Evolutionary conservation across 441 rosid genomes (phyloP).

Genomic region (Lepidium campestre): DNA sequence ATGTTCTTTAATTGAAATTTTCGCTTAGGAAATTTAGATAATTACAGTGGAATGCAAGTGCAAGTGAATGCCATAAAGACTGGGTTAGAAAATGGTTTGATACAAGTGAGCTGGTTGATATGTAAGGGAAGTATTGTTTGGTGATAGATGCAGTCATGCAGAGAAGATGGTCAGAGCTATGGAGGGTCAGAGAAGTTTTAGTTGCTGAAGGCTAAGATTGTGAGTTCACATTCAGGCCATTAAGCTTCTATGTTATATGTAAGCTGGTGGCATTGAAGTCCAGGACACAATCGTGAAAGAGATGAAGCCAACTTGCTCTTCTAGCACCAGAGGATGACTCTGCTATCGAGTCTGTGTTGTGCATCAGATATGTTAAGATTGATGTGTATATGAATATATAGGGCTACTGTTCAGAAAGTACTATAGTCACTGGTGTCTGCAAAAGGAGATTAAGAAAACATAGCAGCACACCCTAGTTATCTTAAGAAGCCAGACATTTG

Average conservation of each 20-base stretch:
- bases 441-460: conserved; percentile 5
- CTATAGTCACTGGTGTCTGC: background rate
- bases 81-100: conserved; percentile 34
- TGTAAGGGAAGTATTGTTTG: conserved; percentile 43
- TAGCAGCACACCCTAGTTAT: background rate
- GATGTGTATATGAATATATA: background rate
- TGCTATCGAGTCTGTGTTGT: background rate
- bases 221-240: conserved; percentile 34
- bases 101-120: conserved; percentile 39
- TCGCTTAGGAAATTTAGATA: background rate
- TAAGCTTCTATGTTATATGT: conserved; percentile 47
- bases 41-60: background rate
- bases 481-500: background rate
- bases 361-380: background rate
- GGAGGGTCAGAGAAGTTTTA: conserved; percentile 16
- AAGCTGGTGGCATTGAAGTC: conserved; percentile 32
- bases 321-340: too few relatives aligned
- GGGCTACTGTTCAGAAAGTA: background rate
- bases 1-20: background rate
- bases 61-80: conserved; percentile 42
- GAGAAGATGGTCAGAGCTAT: conserved; percentile 32
- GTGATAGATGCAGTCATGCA: conserved; percentile 44
- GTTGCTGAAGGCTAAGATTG: conserved; percentile 39
- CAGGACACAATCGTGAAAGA: conserved; percentile 19
- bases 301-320: background rate